Percentiles rank a stretch among this genome's conserved stretches.
These are phyloP conservation scores for Dactylis glomerata DNA, from an alignment of 176 grass and related monocot genomes.

Conservation along the genomic window DNA sequence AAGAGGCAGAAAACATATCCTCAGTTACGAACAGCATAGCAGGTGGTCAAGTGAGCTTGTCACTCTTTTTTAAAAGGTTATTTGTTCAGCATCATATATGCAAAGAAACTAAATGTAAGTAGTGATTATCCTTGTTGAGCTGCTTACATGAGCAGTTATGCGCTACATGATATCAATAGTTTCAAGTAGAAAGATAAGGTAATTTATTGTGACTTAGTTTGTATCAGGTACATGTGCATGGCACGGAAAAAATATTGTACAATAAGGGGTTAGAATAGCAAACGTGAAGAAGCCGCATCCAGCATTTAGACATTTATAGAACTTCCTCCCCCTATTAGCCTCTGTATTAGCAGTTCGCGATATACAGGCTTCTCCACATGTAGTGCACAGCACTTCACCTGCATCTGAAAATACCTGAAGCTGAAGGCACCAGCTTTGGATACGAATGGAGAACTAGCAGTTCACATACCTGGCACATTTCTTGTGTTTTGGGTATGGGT, in stretches of 20 bases:
- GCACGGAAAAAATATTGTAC: background rate
- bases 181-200: background rate
- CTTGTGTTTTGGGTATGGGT: constrained; percentile 34
- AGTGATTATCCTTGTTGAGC: background rate
- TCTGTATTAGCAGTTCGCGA: constrained; percentile 72
- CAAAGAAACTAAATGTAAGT: background rate
- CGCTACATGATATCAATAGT: background rate
- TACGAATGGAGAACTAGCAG: background rate
- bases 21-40: background rate
- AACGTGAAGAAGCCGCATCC: constrained; percentile 80
- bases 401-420: constrained; percentile 30
- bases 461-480: constrained; percentile 42
- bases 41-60: background rate
- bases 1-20: background rate
- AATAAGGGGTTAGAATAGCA: background rate
- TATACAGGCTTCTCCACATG: constrained; percentile 62
- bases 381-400: constrained; percentile 64
- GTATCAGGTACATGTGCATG: background rate
- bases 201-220: background rate
- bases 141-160: background rate
- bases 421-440: constrained; percentile 3
- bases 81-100: background rate
- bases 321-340: constrained; percentile 82
- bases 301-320: constrained; percentile 73
- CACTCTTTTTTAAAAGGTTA: background rate